Base-by-base conservation (phyloP, 208 protist species). In the Wallacemonas collosoma region DNA sequence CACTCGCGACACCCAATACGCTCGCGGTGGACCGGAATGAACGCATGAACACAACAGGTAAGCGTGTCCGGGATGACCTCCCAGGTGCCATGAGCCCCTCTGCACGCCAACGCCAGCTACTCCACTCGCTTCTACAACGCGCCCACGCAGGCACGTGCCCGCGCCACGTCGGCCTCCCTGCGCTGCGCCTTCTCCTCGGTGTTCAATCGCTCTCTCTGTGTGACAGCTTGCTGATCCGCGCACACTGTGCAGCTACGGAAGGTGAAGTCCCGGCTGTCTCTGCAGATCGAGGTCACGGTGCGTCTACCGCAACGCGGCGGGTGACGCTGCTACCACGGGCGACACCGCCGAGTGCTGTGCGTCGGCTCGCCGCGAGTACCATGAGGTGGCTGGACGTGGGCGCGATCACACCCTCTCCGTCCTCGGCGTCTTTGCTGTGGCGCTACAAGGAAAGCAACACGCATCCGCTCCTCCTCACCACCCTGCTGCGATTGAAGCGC, bases 271-370 rank as follows among this genome's bases (percentile, higher is more conserved):
- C 26, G 26, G 26, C 26, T 26, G 26, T 26, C 26, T 26, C 50
- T 63, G 15, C 6, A 35, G 26, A 7, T 43, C 12, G 47, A 4
- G 40, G 1, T 11, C 26, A 36, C 36, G 45, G 45, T 0, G 45
- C 62, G 47, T 4, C 26, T 14, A 14, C 55, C 68, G 35, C 12
- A 39, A 48, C 66, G 63, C 8, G 40, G 63, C 58, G 65, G 76
- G 17, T 85, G 45, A 17, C n/a, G 41, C 39, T 88, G 2, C 74
- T 93, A n/a, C 87, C 87, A 8, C 83, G 87, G 43, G 87, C 82
- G 8, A 78, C 82, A 6, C 82, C 87, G 0, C 82, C 85, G 1
- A 83, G 78, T 35, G 78, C 57, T 0, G 38, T 86, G 41, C 66
- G 66, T 4, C 8, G 48, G n/a, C 26, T 62, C 8, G 17, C 38